phyloP scores from a whole-genome alignment of 495 filamentous ascomycete species.

The Penicillium canariense region DNA sequence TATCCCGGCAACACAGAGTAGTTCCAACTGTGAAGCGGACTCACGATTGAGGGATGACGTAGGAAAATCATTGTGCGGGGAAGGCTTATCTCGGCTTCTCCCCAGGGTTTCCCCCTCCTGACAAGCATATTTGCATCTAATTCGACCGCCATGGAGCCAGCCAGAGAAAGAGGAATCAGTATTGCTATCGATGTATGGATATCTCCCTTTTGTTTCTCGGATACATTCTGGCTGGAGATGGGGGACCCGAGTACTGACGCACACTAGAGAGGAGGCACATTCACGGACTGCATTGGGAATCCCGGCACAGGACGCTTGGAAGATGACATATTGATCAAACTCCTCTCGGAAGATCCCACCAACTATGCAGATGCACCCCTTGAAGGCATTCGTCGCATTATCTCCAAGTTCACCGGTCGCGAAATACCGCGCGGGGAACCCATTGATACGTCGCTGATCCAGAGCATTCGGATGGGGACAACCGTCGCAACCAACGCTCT shows the following conservation, averaged over 20 bases:
- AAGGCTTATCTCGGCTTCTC: not conserved
- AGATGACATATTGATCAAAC: conserved; percentile 66
- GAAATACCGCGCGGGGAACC: conserved; percentile 75
- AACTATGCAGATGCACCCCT: conserved; percentile 82
- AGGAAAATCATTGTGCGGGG: conserved; percentile 1
- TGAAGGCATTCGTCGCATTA: conserved; percentile 78
- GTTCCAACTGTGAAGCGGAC: too few species aligned
- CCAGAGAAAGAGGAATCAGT: conserved; percentile 16
- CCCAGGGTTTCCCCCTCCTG: not conserved
- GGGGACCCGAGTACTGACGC: too few species aligned
- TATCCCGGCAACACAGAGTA: too few species aligned
- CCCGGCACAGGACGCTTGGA: conserved; percentile 23
- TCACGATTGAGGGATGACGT: too few species aligned
- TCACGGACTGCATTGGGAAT: conserved; percentile 30
- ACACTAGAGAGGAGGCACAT: conserved; percentile 26
- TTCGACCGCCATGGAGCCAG: not conserved
- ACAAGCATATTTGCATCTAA: not conserved
- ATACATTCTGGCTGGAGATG: too few species aligned
- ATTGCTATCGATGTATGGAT: conserved; percentile 30
- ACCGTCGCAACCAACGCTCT: conserved; percentile 83
- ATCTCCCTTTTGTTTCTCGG: not conserved
- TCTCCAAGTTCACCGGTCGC: conserved; percentile 66
- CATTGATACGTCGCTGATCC: conserved; percentile 72
- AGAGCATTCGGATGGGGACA: conserved; percentile 80
- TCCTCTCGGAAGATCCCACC: conserved; percentile 75